Percentiles rank a stretch among this genome's conserved stretches.
These are phyloP conservation scores for Saitozyma sp. DNA, from an alignment of 768 basidiomycete species.

Conservation along the genomic window DNA sequence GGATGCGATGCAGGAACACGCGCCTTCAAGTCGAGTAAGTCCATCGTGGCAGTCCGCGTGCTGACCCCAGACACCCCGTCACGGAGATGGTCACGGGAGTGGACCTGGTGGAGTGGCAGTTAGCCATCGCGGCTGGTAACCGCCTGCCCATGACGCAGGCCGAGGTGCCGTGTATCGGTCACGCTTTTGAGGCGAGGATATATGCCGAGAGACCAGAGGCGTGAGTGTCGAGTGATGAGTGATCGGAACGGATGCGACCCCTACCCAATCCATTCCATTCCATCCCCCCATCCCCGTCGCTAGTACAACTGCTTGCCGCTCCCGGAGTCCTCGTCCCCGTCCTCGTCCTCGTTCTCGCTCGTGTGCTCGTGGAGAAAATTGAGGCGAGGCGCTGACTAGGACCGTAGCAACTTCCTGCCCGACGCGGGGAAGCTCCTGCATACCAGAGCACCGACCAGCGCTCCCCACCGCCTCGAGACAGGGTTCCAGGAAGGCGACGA, in stretches of 20 bases:
- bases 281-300: too few species aligned
- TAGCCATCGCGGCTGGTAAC: slow-evolving; percentile 87
- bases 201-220: slow-evolving; percentile 94
- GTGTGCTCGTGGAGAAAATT: too few species aligned
- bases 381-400: neutral
- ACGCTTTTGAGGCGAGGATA: slow-evolving; percentile 91
- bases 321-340: too few species aligned
- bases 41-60: neutral
- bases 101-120: slow-evolving; percentile 93
- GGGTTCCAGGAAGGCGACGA: slow-evolving; percentile 67
- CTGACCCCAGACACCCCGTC: slow-evolving; percentile 65
- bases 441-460: slow-evolving; percentile 74
- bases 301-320: too few species aligned
- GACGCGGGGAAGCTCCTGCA: slow-evolving; percentile 82
- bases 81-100: slow-evolving; percentile 93
- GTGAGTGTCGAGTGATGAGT: slow-evolving; percentile 25
- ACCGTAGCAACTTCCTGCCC: slow-evolving; percentile 70
- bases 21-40: slow-evolving; percentile 46
- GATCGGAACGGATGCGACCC: too few species aligned
- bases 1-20: slow-evolving; percentile 33
- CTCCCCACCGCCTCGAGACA: slow-evolving; percentile 82
- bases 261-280: neutral
- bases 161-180: slow-evolving; percentile 80
- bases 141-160: slow-evolving; percentile 74
- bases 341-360: too few species aligned